These are phyloP conservation scores for Aphanocladium album DNA, from an alignment of 2,329 filamentous ascomycete genomes.

Conservation along the genomic window DNA sequence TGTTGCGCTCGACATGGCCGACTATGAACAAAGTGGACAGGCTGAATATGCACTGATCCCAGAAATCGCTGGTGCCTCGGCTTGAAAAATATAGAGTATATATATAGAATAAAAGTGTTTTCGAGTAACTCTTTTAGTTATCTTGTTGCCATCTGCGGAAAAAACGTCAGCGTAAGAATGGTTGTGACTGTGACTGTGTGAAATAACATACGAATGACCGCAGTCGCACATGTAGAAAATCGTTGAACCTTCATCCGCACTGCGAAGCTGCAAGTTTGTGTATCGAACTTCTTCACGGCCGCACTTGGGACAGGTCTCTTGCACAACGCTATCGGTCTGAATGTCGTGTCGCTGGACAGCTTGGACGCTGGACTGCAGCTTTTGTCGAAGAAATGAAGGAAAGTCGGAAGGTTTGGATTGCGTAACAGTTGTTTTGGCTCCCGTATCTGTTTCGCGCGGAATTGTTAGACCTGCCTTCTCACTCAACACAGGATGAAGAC, in stretches of 20 bases:
- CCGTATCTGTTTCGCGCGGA: constrained; percentile 51
- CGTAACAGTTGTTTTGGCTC: constrained; percentile 71
- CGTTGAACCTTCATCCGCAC: constrained; percentile 92
- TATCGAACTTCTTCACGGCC: constrained; percentile 78
- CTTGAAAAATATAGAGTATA: constrained; percentile 23
- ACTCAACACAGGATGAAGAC: constrained; percentile 16
- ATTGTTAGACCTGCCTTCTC: neutral
- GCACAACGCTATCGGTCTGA: constrained; percentile 63
- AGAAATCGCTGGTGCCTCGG: constrained; percentile 43
- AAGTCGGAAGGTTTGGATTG: constrained; percentile 86
- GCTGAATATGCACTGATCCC: constrained; percentile 90
- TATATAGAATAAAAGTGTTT: constrained; percentile 9
- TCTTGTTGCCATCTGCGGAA: constrained; percentile 51
- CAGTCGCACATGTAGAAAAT: constrained; percentile 88
- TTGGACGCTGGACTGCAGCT: constrained; percentile 78
- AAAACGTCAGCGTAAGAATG: neutral
- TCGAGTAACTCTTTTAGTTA: constrained; percentile 40
- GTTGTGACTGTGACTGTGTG: neutral
- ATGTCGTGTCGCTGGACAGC: constrained; percentile 72
- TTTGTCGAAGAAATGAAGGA: constrained; percentile 81
- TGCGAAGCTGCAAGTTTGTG: constrained; percentile 77
- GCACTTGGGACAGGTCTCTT: constrained; percentile 73
- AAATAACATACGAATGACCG: constrained; percentile 64
- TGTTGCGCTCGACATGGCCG: constrained; percentile 95
- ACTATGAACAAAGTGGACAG: constrained; percentile 86